Percentiles rank a stretch among this genome's conserved stretches.
Conservation (phyloP, 1,139 yeast genomes). For the Zygosaccharomyces sapae region DNA sequence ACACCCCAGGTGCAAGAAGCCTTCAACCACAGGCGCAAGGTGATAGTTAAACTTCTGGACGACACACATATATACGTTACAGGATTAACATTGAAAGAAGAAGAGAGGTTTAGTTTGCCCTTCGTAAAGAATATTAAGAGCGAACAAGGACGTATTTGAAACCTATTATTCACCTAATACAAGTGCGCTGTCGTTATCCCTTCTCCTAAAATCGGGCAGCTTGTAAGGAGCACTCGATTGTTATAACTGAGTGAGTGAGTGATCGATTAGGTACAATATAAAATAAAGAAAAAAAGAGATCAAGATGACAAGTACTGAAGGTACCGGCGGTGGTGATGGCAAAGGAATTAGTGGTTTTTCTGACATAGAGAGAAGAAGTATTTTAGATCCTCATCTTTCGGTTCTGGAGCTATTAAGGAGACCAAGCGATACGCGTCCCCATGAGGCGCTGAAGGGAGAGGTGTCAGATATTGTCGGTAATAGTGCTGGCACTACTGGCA, state of each 20-base stretch:
- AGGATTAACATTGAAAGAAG: background rate
- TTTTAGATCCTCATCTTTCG: conserved; percentile 34
- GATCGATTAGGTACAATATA: background rate
- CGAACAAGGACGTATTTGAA: background rate
- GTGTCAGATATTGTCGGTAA: conserved; percentile 1
- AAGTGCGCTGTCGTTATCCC: background rate
- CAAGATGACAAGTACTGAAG: conserved; percentile 48
- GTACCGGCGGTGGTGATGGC: conserved; percentile 14
- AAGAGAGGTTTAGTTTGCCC: background rate
- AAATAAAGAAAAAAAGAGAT: conserved; percentile 48
- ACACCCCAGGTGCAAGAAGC: conserved; percentile 3
- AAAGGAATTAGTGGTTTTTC: background rate
- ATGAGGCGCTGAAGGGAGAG: conserved; percentile 6
- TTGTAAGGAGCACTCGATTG: background rate
- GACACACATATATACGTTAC: background rate
- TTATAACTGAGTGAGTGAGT: background rate
- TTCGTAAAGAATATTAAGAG: background rate
- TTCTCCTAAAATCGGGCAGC: background rate
- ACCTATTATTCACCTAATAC: background rate
- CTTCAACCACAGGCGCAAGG: background rate
- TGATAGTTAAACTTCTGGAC: background rate
- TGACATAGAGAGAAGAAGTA: conserved; percentile 16
- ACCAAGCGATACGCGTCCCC: conserved; percentile 7
- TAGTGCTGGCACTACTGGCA: conserved; percentile 1
- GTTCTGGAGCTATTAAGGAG: conserved; percentile 27